Percentiles rank a stretch among this genome's conserved stretches.
phyloP scores from a whole-genome alignment of 768 basidiomycete genomes.

The Suillus luteus region DNA sequence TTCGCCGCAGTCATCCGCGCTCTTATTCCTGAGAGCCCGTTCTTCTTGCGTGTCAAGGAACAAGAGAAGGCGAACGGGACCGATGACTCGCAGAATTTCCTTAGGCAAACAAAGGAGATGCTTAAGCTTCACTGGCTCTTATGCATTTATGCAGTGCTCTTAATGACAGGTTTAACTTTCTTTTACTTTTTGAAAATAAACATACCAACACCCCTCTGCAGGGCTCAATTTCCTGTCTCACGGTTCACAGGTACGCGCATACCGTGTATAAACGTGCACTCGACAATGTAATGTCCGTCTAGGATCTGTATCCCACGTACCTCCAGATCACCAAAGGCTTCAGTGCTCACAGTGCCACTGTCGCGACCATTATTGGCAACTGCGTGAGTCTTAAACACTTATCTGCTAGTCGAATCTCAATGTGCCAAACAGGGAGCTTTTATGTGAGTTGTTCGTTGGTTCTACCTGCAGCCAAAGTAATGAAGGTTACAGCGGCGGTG shows the following conservation, averaged over 20 bases:
- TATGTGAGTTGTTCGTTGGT: slow-evolving; percentile 32
- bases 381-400: slow-evolving; percentile 44
- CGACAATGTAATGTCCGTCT: slow-evolving; percentile 11
- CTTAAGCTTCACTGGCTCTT: slow-evolving; percentile 79
- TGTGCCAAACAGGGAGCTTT: slow-evolving; percentile 41
- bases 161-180: slow-evolving; percentile 60
- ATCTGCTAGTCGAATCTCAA: slow-evolving; percentile 1
- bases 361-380: slow-evolving; percentile 82
- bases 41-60: slow-evolving; percentile 67
- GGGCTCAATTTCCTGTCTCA: slow-evolving; percentile 81
- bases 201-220: slow-evolving; percentile 22
- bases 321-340: slow-evolving; percentile 65
- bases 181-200: neutral
- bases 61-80: slow-evolving; percentile 46
- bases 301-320: slow-evolving; percentile 82
- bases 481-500: slow-evolving; percentile 53
- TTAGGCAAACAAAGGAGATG: slow-evolving; percentile 74
- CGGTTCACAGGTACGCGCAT: slow-evolving; percentile 55
- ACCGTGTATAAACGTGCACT: neutral
- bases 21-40: slow-evolving; percentile 74
- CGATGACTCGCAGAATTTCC: slow-evolving; percentile 56
- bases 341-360: slow-evolving; percentile 55
- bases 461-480: slow-evolving; percentile 10
- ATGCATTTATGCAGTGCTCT: slow-evolving; percentile 80
- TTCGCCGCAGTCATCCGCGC: slow-evolving; percentile 72